phyloP scores from a whole-genome alignment of 371 early-diverging fungal species.

The Conidiobolus incongruus region DNA sequence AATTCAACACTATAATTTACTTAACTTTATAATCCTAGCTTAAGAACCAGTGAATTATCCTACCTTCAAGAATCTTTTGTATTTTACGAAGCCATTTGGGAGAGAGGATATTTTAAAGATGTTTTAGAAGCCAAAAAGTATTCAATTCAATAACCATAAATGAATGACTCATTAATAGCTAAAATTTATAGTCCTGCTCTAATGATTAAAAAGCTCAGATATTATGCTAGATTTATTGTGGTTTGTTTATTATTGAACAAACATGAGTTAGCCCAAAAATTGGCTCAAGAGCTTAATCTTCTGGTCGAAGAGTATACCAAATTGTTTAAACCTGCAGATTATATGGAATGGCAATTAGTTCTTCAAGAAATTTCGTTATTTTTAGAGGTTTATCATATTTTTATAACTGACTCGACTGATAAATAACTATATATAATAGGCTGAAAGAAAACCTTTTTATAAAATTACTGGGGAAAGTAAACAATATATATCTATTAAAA shows the following conservation, averaged over 20 bases:
- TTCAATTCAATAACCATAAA: conserved; percentile 1
- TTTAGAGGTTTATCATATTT: conserved; percentile 28
- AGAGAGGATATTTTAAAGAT: conserved; percentile 82
- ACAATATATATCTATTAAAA: no score
- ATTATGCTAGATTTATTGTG: conserved; percentile 88
- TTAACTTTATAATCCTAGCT: conserved; percentile 11
- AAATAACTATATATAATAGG: conserved; percentile 12
- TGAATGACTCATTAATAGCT: neutral
- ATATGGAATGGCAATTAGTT: conserved; percentile 82
- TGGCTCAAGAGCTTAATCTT: conserved; percentile 55
- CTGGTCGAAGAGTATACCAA: conserved; percentile 72
- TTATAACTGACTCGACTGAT: neutral
- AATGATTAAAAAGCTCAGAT: conserved; percentile 89
- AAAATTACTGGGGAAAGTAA: no score
- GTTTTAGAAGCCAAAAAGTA: conserved; percentile 72
- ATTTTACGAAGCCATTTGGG: conserved; percentile 90
- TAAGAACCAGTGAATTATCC: conserved; percentile 87
- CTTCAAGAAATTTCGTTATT: conserved; percentile 74
- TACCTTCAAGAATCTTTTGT: conserved; percentile 81
- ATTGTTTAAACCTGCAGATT: conserved; percentile 68
- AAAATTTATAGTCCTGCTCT: conserved; percentile 37
- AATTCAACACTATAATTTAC: neutral
- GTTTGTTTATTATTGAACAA: conserved; percentile 79
- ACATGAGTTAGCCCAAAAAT: conserved; percentile 40
- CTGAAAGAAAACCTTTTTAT: conserved; percentile 66